Percentiles rank a stretch among this genome's conserved stretches.
Conservation (phyloP, 78 protist species). For the Dictyostelium intermedium region DNA sequence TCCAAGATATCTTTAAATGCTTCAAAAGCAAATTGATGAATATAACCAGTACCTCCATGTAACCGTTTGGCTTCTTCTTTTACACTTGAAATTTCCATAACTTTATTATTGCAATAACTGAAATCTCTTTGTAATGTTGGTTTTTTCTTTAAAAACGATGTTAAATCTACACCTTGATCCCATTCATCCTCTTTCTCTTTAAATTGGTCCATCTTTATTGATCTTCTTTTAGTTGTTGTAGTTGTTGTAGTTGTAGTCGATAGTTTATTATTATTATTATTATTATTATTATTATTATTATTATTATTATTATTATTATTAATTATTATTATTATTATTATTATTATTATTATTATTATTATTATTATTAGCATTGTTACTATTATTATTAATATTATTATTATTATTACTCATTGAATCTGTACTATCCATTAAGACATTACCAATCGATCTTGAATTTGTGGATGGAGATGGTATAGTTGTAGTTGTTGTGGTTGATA, state of each 20-base stretch:
- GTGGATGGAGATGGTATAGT: not conserved
- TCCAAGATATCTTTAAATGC: conserved; percentile 51
- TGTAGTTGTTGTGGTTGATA: not conserved
- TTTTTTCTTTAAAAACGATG: conserved; percentile 35
- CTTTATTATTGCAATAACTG: conserved; percentile 34
- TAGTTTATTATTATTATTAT: not conserved
- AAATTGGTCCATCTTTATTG: conserved; percentile 35
- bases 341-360: not conserved
- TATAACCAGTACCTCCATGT: conserved; percentile 1
- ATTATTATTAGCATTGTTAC: not conserved
- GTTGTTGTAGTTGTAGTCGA: not conserved
- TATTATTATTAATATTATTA: too few relatives aligned
- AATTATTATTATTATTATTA: not conserved
- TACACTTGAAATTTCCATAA: conserved; percentile 62
- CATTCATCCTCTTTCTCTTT: conserved; percentile 51
- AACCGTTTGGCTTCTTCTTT: conserved; percentile 59
- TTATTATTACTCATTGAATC: too few relatives aligned
- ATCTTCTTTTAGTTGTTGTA: not conserved
- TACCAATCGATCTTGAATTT: not conserved
- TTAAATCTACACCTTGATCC: conserved; percentile 42
- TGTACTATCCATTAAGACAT: not conserved
- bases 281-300: not conserved
- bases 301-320: not conserved
- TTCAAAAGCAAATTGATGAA: conserved; percentile 60
- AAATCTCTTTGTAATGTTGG: conserved; percentile 15